These are phyloP conservation scores for Melocanna baccifera DNA, from an alignment of 176 grass and related monocot genomes.

Conservation along the genomic window DNA sequence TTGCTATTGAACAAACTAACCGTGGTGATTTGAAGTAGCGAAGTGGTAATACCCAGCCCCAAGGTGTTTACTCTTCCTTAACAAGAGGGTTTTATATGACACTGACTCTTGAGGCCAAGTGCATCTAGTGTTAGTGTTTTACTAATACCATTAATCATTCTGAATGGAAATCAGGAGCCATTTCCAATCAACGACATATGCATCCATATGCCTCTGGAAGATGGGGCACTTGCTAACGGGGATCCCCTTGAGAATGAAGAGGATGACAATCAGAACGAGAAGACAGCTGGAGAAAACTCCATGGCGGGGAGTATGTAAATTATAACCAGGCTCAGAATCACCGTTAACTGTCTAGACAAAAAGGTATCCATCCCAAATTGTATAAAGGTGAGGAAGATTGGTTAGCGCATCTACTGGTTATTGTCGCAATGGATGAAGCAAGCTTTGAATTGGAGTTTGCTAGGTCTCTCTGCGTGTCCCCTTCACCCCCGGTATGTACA, in stretches of 20 bases:
- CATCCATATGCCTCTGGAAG: constrained; percentile 43
- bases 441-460: constrained; percentile 26
- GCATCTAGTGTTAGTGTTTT: background rate
- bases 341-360: constrained; percentile 34
- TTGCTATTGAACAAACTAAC: background rate
- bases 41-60: background rate
- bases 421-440: constrained; percentile 38
- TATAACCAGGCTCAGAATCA: constrained; percentile 3
- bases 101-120: background rate
- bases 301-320: constrained; percentile 31
- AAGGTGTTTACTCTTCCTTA: background rate
- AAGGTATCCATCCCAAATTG: constrained; percentile 43
- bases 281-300: constrained; percentile 30
- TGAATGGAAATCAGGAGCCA: constrained; percentile 47
- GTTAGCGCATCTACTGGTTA: constrained; percentile 43
- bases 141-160: background rate
- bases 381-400: constrained; percentile 52
- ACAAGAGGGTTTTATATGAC: background rate
- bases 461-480: background rate
- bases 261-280: constrained; percentile 30
- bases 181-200: constrained; percentile 63
- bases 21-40: background rate
- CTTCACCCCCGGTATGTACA: constrained; percentile 24
- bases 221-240: constrained; percentile 8
- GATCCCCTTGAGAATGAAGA: constrained; percentile 42